A percentile compares a stretch with the other conserved stretches of the same genome.
These are phyloP conservation scores for Cyphellophora europaea DNA, from an alignment of 2,329 filamentous ascomycete genomes.

Conservation along the genomic window DNA sequence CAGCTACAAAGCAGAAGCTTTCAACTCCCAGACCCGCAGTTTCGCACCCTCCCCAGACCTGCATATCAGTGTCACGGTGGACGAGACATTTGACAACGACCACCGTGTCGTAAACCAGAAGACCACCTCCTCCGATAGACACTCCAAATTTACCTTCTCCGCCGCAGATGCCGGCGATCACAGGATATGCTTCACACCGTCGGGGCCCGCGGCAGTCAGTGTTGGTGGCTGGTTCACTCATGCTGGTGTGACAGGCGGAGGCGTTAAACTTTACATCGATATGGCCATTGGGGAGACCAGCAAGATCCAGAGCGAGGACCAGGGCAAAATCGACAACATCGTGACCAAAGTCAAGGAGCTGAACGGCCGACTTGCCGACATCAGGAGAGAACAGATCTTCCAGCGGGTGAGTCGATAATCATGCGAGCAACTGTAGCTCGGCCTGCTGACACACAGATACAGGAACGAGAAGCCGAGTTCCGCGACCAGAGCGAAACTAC, in stretches of 20 bases:
- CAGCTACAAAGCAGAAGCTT: slow-evolving; percentile 80
- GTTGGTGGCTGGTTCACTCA: slow-evolving; percentile 63
- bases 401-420: slow-evolving; percentile 57
- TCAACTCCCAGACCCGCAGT: slow-evolving; percentile 56
- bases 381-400: slow-evolving; percentile 90
- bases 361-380: slow-evolving; percentile 77
- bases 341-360: slow-evolving; percentile 81
- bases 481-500: slow-evolving; percentile 93
- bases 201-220: slow-evolving; percentile 58
- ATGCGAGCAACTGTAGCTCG: not conserved
- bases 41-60: slow-evolving; percentile 69
- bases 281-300: slow-evolving; percentile 90
- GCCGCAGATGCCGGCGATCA: slow-evolving; percentile 93
- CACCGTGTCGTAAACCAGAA: slow-evolving; percentile 67
- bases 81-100: slow-evolving; percentile 95
- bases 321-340: slow-evolving; percentile 84
- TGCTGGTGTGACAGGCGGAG: slow-evolving; percentile 59
- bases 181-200: slow-evolving; percentile 86
- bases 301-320: slow-evolving; percentile 87
- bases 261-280: slow-evolving; percentile 78
- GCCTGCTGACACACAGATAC: not conserved
- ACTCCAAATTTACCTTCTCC: slow-evolving; percentile 89
- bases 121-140: slow-evolving; percentile 64
- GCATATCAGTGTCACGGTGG: slow-evolving; percentile 82
- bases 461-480: slow-evolving; percentile 98